Evolutionary conservation across 805 yeast genomes (phyloP), one percentile per base, ranked within the genome.

Genomic region (Spathaspora gorwiae): DNA sequence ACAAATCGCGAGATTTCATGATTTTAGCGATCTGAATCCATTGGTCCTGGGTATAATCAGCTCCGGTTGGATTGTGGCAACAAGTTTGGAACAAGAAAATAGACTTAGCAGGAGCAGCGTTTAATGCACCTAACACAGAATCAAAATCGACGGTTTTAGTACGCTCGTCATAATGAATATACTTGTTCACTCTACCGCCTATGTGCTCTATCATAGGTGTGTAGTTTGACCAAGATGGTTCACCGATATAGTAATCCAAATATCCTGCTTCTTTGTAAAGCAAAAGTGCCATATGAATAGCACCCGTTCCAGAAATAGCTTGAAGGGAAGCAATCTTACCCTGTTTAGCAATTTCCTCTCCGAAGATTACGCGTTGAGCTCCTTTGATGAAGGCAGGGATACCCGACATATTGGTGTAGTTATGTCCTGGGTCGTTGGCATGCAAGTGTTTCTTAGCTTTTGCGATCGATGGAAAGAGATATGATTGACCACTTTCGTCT

Each of bases 41-140:
- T 50, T 70, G 72, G 7, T 63, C 66, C 38, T 54, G 41, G 26
- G 65, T 43, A 46, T 58, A 65, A 52, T 70, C 76, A 12, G 69
- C 65, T 1, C 75, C 76, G 12, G 76, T 70, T 4, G 76, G 76
- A 53, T 70, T 70, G 55, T 70, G 76, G 52, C 76, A 70, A 45
- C 73, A 70, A 12, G 72, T 66, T 51, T 70, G 76, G 39, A 70
- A 56, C 26, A 70, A 49, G 47, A 70, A 65, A 15, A 66, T 64
- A 0, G 73, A 59, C 24, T 59, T 54, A 10, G 52, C 54, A 3
- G 68, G 62, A 8, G 72, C 73, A 1, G 46, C 32, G 6, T 60
- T 51, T 47, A 70, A 51, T 6, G 70, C 62, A 5, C 48, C 43
- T 35, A 57, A 38, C 12, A 61, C 49, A 9, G 62, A 37, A 2